Conservation (phyloP, 306 rosid genomes). For the Calophaca sinica region DNA sequence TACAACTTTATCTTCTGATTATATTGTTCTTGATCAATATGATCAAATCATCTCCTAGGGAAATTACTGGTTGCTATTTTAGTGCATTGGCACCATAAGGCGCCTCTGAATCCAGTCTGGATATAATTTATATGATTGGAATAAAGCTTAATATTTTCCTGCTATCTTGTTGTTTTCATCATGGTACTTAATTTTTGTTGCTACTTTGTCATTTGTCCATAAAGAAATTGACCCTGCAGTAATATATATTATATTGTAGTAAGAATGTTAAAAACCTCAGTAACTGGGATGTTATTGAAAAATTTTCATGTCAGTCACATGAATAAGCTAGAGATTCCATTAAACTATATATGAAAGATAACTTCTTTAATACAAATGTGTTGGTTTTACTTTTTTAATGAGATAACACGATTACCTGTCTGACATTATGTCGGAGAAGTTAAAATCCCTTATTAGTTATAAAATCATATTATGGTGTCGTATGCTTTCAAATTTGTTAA, state of each 20-base stretch:
- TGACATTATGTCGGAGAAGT: slow-evolving; percentile 11
- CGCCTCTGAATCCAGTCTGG: not conserved
- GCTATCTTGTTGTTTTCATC: slow-evolving; percentile 27
- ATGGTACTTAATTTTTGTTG: slow-evolving; percentile 14
- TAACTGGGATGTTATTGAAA: not conserved
- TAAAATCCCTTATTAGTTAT: not conserved
- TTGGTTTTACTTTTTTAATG: not conserved
- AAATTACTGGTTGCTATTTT: slow-evolving; percentile 2
- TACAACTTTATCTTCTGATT: slow-evolving; percentile 6
- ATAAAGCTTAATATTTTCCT: slow-evolving; percentile 2
- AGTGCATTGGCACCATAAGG: not conserved
- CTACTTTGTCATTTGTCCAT: not conserved
- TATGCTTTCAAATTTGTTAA: slow-evolving; percentile 3
- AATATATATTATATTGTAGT: not conserved
- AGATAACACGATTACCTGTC: not conserved
- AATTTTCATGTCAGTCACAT: not conserved
- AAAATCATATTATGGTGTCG: not conserved
- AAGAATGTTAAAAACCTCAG: not conserved
- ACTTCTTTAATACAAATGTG: not conserved
- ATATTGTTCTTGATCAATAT: slow-evolving; percentile 3
- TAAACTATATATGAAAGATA: not conserved
- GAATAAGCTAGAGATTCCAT: slow-evolving; percentile 19
- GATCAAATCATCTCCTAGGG: slow-evolving; percentile 18
- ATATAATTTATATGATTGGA: slow-evolving; percentile 5
- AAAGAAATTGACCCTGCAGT: slow-evolving; percentile 19